Conservation (phyloP, 2,329 filamentous ascomycete genomes). For the Trichoderma guizhouense region DNA sequence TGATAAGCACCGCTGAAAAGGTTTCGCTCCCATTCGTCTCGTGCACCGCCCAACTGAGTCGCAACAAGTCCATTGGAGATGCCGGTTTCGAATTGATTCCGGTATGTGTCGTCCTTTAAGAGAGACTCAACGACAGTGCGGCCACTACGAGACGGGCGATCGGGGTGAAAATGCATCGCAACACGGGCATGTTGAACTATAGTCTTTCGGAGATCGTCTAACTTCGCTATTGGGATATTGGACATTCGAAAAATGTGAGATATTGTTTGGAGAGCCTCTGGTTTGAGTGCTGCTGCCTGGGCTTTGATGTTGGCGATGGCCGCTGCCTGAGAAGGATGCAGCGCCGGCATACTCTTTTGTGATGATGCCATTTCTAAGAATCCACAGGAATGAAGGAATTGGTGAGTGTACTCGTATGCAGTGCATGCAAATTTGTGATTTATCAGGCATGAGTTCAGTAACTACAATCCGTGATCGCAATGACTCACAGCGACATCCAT, state of each 20-base stretch:
- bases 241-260: constrained; percentile 14
- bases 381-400: background rate
- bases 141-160: constrained; percentile 19
- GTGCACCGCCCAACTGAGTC: constrained; percentile 10
- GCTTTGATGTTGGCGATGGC: constrained; percentile 13
- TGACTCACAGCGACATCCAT: background rate
- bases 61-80: constrained; percentile 24
- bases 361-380: background rate
- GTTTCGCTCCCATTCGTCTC: constrained; percentile 19
- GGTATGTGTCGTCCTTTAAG: constrained; percentile 19
- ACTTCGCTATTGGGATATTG: background rate
- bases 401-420: too few species aligned
- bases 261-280: background rate
- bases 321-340: constrained; percentile 3
- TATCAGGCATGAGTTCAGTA: background rate
- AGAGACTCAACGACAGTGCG: constrained; percentile 19
- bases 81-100: constrained; percentile 23
- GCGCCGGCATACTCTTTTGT: background rate
- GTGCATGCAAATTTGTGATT: background rate
- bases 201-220: background rate
- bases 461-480: background rate
- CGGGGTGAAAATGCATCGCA: constrained; percentile 24
- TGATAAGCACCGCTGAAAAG: constrained; percentile 17
- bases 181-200: constrained; percentile 19
- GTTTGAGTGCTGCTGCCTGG: background rate